Conservation (phyloP, 2,329 filamentous ascomycete genomes). For the Seiridium cupressi region DNA sequence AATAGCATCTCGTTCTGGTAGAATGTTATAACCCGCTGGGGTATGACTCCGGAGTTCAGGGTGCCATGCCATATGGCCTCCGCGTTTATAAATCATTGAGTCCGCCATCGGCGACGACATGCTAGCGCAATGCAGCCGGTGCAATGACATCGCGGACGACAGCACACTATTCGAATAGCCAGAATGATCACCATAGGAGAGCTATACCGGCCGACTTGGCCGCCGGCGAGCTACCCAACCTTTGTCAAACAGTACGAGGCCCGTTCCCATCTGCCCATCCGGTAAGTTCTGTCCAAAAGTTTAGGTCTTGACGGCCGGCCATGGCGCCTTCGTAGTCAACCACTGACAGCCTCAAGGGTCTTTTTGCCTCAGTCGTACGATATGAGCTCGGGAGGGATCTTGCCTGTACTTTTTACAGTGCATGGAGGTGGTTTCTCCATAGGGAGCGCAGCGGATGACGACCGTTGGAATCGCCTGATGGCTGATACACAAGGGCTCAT, state of each 20-base stretch:
- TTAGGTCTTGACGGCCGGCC: too few species aligned
- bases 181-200: constrained; percentile 6
- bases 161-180: background rate
- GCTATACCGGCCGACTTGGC: constrained; percentile 4
- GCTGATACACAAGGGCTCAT: constrained; percentile 4
- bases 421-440: constrained; percentile 6
- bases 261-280: constrained; percentile 4
- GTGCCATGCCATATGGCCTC: background rate
- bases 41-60: background rate
- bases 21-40: background rate
- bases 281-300: background rate
- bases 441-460: constrained; percentile 5
- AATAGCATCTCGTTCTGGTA: constrained; percentile 4
- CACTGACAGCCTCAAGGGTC: background rate
- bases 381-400: background rate
- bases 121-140: background rate
- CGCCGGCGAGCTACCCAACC: background rate
- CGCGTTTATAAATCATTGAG: background rate
- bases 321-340: too few species aligned
- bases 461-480: constrained; percentile 7
- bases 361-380: constrained; percentile 4
- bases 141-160: background rate
- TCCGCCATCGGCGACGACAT: background rate
- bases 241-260: constrained; percentile 7
- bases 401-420: constrained; percentile 5